Conservation (phyloP, 805 yeast genomes). For the Lachancea kluyveri region DNA sequence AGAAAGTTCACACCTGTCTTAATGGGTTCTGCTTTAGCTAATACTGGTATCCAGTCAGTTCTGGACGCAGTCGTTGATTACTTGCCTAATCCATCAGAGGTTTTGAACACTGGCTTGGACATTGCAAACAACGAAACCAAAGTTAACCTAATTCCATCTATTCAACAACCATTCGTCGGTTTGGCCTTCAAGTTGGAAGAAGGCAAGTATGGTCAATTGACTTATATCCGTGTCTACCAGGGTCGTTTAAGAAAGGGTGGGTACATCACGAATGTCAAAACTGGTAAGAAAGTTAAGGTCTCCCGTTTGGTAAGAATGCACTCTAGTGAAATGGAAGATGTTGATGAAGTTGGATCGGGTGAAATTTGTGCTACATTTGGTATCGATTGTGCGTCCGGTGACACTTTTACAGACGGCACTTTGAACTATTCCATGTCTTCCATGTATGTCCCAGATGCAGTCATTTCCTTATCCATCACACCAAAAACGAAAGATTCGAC, state of each 20-base stretch:
- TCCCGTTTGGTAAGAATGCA: constrained; percentile 97
- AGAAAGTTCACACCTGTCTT: constrained; percentile 98
- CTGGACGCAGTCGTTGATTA: constrained; percentile 94
- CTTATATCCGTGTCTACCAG: constrained; percentile 95
- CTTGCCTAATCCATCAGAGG: constrained; percentile 92
- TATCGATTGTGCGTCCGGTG: constrained; percentile 98
- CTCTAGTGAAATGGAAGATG: constrained; percentile 98
- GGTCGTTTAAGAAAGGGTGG: constrained; percentile 90
- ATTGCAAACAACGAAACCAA: constrained; percentile 56
- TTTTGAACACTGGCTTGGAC: constrained; percentile 85
- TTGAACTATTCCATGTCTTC: constrained; percentile 86
- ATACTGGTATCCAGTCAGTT: constrained; percentile 92
- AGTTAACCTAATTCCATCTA: constrained; percentile 67
- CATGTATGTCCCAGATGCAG: constrained; percentile 99
- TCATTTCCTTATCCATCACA: constrained; percentile 82
- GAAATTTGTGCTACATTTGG: constrained; percentile 99
- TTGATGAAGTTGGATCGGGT: constrained; percentile 91
- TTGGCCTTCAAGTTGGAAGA: constrained; percentile 98
- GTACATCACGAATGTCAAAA: constrained; percentile 80
- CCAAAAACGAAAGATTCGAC: constrained; percentile 85
- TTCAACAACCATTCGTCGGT: constrained; percentile 80
- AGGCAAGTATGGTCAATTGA: constrained; percentile 95
- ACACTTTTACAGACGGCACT: constrained; percentile 85
- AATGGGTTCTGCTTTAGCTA: constrained; percentile 98
- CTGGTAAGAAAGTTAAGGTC: constrained; percentile 90